Conservation (phyloP, 805 yeast genomes). For the Pachysolen tannophilus region DNA sequence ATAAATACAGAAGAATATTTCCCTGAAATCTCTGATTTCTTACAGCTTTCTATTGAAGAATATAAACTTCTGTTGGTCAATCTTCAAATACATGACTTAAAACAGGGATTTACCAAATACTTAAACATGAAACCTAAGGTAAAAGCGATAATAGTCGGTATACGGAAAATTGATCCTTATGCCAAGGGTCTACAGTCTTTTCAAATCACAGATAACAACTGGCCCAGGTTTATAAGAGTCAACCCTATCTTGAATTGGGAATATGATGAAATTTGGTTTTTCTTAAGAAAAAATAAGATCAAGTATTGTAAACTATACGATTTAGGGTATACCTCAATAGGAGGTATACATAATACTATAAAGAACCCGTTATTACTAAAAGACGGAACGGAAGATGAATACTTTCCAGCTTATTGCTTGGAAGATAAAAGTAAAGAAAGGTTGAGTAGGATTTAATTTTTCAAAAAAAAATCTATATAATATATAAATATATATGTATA, state of each 20-base stretch:
- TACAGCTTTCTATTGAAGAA: slow-evolving; percentile 39
- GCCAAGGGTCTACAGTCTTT: slow-evolving; percentile 51
- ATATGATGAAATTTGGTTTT: slow-evolving; percentile 79
- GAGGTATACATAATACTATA: slow-evolving; percentile 65
- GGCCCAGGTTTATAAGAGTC: slow-evolving; percentile 82
- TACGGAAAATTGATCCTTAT: slow-evolving; percentile 81
- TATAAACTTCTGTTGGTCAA: slow-evolving; percentile 47
- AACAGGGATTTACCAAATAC: slow-evolving; percentile 62
- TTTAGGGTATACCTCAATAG: slow-evolving; percentile 81
- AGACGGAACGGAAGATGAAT: slow-evolving; percentile 16
- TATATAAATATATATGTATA: too few relatives aligned
- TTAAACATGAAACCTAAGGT: slow-evolving; percentile 42
- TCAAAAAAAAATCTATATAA: too few relatives aligned
- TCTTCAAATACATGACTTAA: slow-evolving; percentile 41
- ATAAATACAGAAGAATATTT: slow-evolving; percentile 73
- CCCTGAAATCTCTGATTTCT: slow-evolving; percentile 59
- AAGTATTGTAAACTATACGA: slow-evolving; percentile 75
- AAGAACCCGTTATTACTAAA: slow-evolving; percentile 55
- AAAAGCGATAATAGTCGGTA: slow-evolving; percentile 81
- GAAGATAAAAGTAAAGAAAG: slow-evolving; percentile 56
- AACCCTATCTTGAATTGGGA: slow-evolving; percentile 91
- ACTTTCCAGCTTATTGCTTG: slow-evolving; percentile 50
- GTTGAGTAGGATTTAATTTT: slow-evolving; percentile 21
- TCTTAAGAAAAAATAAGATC: slow-evolving; percentile 49
- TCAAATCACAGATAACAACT: slow-evolving; percentile 77